A percentile compares a stretch with the other conserved stretches of the same genome.
phyloP scores from a whole-genome alignment of 2,329 filamentous ascomycete species.

The Leptographium radiaticola region DNA sequence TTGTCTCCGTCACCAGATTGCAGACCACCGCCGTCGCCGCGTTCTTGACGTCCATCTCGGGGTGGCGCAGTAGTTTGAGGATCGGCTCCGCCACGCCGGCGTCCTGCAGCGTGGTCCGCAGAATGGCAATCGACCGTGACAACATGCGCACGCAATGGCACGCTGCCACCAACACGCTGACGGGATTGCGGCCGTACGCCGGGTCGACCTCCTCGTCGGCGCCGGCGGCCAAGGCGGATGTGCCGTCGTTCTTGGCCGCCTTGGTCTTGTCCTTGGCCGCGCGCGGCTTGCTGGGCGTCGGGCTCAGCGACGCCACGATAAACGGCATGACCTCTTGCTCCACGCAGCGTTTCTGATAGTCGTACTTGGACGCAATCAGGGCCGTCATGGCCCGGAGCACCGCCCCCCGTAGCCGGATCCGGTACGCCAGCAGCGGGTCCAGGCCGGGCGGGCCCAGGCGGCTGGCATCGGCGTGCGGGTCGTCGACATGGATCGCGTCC shows the following conservation, averaged over 20 bases:
- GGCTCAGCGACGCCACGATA: slow-evolving; percentile 65
- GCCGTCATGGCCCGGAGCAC: slow-evolving; percentile 70
- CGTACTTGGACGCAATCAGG: slow-evolving; percentile 67
- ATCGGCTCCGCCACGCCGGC: slow-evolving; percentile 68
- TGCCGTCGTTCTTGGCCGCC: slow-evolving; percentile 15
- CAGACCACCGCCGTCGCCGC: slow-evolving; percentile 74
- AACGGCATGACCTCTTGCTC: slow-evolving; percentile 69
- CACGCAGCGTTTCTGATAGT: slow-evolving; percentile 70
- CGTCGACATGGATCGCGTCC: not conserved
- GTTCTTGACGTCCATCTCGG: slow-evolving; percentile 66
- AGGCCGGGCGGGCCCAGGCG: slow-evolving; percentile 47
- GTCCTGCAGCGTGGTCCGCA: slow-evolving; percentile 80
- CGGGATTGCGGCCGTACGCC: slow-evolving; percentile 60
- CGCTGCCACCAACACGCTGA: slow-evolving; percentile 67
- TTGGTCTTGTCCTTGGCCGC: slow-evolving; percentile 26
- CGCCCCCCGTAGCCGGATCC: slow-evolving; percentile 63
- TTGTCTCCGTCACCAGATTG: slow-evolving; percentile 79
- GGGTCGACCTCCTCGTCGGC: slow-evolving; percentile 18
- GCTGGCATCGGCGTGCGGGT: slow-evolving; percentile 17
- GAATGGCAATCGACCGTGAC: slow-evolving; percentile 69
- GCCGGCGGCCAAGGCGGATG: slow-evolving; percentile 11
- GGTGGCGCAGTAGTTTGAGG: slow-evolving; percentile 60
- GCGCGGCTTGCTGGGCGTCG: slow-evolving; percentile 39
- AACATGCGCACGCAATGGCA: slow-evolving; percentile 72
- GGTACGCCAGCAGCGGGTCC: slow-evolving; percentile 48